Evolutionary conservation across 2,329 filamentous ascomycete genomes (phyloP).

Genomic region (Botryosphaeria agaves): DNA sequence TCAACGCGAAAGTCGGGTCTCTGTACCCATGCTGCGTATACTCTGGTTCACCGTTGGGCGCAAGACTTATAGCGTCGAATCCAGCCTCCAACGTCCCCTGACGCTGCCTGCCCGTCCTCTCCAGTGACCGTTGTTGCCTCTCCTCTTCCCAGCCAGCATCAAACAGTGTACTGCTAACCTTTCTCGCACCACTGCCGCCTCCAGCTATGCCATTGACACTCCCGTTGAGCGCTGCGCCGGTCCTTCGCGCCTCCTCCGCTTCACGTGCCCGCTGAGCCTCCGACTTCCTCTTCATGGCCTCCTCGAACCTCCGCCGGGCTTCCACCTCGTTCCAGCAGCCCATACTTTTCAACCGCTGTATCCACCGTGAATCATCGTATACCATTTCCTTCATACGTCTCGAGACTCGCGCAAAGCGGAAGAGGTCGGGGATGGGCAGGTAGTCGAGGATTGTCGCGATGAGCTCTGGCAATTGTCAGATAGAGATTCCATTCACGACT

Average conservation of each 20-base stretch:
- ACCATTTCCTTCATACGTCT: slow-evolving; percentile 92
- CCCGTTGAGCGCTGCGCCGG: slow-evolving; percentile 15
- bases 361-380: slow-evolving; percentile 94
- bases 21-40: no score
- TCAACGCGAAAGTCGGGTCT: slow-evolving; percentile 43
- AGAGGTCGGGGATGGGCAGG: slow-evolving; percentile 67
- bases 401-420: slow-evolving; percentile 71
- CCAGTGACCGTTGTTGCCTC: slow-evolving; percentile 26
- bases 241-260: slow-evolving; percentile 20
- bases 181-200: slow-evolving; percentile 14
- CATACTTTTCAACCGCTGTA: slow-evolving; percentile 70
- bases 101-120: slow-evolving; percentile 10
- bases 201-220: slow-evolving; percentile 19
- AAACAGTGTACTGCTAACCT: slow-evolving; percentile 46
- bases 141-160: slow-evolving; percentile 55
- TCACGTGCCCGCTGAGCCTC: slow-evolving; percentile 35
- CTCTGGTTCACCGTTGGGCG: slow-evolving; percentile 15
- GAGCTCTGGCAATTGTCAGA: slow-evolving; percentile 44
- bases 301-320: slow-evolving; percentile 65
- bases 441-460: slow-evolving; percentile 78
- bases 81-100: slow-evolving; percentile 40
- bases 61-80: slow-evolving; percentile 51
- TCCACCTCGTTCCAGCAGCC: slow-evolving; percentile 83
- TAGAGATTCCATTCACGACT: slow-evolving; percentile 1
- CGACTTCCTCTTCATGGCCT: slow-evolving; percentile 37